Conservation (phyloP, 1,139 yeast species). For the Lodderomyces beijingensis region DNA sequence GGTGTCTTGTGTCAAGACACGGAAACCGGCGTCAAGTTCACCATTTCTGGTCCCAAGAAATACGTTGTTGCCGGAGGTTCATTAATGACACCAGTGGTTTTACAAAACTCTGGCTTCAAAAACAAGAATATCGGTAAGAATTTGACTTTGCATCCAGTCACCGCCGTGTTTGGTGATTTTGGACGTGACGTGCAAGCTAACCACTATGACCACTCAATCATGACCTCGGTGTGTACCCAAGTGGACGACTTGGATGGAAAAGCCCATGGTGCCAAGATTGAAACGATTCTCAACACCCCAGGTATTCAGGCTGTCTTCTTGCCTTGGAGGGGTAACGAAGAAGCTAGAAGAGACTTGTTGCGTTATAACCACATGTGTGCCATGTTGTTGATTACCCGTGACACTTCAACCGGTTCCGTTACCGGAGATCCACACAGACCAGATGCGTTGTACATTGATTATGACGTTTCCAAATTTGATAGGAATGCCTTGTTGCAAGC, state of each 20-base stretch:
- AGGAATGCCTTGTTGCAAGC: slow-evolving; percentile 39
- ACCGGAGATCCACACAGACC: slow-evolving; percentile 33
- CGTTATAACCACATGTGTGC: slow-evolving; percentile 39
- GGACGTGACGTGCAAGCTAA: slow-evolving; percentile 30
- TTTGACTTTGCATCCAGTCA: slow-evolving; percentile 52
- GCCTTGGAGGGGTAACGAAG: slow-evolving; percentile 44
- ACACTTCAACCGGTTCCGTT: slow-evolving; percentile 41
- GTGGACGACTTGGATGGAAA: slow-evolving; percentile 52
- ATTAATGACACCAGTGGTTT: slow-evolving; percentile 48
- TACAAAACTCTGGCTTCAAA: slow-evolving; percentile 49
- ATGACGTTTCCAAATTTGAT: slow-evolving; percentile 41
- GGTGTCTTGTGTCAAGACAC: slow-evolving; percentile 39
- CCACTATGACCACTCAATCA: slow-evolving; percentile 41
- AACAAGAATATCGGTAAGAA: slow-evolving; percentile 53
- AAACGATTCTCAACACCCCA: slow-evolving; percentile 49
- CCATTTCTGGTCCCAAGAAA: slow-evolving; percentile 44
- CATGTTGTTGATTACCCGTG: slow-evolving; percentile 48
- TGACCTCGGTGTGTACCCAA: slow-evolving; percentile 50
- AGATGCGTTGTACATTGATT: slow-evolving; percentile 35
- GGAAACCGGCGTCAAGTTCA: slow-evolving; percentile 26
- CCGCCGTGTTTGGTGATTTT: slow-evolving; percentile 41
- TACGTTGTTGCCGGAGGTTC: slow-evolving; percentile 50
- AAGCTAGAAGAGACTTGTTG: slow-evolving; percentile 30
- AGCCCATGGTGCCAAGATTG: slow-evolving; percentile 56
- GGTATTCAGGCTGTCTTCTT: slow-evolving; percentile 31